Evolutionary conservation across 768 basidiomycete species (phyloP).

Genomic region (Lactifluus hygrophoroides): DNA sequence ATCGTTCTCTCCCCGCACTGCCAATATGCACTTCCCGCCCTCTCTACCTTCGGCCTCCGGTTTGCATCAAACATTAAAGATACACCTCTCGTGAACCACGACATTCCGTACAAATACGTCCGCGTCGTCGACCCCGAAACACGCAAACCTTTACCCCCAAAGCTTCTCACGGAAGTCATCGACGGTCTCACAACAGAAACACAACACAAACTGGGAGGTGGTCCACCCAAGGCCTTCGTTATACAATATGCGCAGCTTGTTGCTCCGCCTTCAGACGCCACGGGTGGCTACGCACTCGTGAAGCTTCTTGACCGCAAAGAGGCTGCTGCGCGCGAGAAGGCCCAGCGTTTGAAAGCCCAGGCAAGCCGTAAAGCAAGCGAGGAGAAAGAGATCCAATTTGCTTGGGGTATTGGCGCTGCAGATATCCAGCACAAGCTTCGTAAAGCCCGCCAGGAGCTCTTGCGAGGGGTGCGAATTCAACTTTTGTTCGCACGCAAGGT

Average conservation of each 20-base stretch:
- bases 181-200: conserved; percentile 1
- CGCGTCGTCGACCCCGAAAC: conserved; percentile 20
- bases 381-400: conserved; percentile 31
- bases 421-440: conserved; percentile 33
- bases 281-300: conserved; percentile 19
- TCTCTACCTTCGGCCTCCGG: not conserved
- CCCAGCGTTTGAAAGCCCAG: conserved; percentile 1
- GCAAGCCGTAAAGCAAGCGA: conserved; percentile 17
- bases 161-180: conserved; percentile 11
- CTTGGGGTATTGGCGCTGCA: conserved; percentile 29
- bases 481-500: conserved; percentile 27
- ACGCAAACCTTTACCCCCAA: conserved; percentile 12
- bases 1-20: not conserved
- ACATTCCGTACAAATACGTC: conserved; percentile 16
- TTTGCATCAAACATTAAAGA: conserved; percentile 3
- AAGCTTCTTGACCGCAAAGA: conserved; percentile 10
- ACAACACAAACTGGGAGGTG: not conserved
- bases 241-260: conserved; percentile 17
- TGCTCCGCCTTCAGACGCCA: conserved; percentile 13
- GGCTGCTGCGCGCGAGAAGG: conserved; percentile 9
- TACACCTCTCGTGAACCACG: conserved; percentile 13
- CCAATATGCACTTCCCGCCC: not conserved
- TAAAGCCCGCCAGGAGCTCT: conserved; percentile 26
- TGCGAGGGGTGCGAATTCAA: conserved; percentile 25
- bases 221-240: not conserved